Evolutionary conservation across 805 yeast species (phyloP).

Genomic region (Diddensiella transvaalensis): DNA sequence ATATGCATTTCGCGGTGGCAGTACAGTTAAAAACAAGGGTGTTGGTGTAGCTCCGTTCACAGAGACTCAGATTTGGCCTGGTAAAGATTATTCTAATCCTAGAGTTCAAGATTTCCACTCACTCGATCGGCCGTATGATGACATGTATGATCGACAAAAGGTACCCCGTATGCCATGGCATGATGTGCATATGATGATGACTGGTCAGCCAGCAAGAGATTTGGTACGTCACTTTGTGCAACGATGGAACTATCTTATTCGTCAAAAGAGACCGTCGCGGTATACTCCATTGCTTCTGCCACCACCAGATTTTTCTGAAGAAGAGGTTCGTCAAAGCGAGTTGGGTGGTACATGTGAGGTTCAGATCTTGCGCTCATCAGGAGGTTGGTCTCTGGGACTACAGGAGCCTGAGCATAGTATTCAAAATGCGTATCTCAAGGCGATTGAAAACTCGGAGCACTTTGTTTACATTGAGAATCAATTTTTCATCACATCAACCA

Average conservation of each 20-base stretch:
- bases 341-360: conserved; percentile 86
- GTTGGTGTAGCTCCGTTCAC: conserved; percentile 23
- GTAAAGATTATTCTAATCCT: conserved; percentile 96
- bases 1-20: conserved; percentile 13
- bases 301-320: conserved; percentile 78
- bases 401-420: conserved; percentile 83
- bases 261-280: conserved; percentile 93
- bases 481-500: conserved; percentile 87
- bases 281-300: conserved; percentile 90
- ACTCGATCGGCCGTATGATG: conserved; percentile 81
- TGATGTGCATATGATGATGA: conserved; percentile 93
- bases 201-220: conserved; percentile 94
- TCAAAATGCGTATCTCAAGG: conserved; percentile 85
- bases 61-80: conserved; percentile 72
- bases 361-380: conserved; percentile 83
- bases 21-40: conserved; percentile 17
- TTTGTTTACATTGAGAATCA: conserved; percentile 94
- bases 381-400: conserved; percentile 90
- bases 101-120: conserved; percentile 82
- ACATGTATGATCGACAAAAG: conserved; percentile 77
- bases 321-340: conserved; percentile 57
- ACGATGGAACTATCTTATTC: conserved; percentile 89
- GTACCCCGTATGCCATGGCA: conserved; percentile 99
- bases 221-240: conserved; percentile 91
- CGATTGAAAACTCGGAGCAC: conserved; percentile 89